Base-by-base conservation (phyloP, 2,329 filamentous ascomycete genomes). In the Stachybotrys echinatus region DNA sequence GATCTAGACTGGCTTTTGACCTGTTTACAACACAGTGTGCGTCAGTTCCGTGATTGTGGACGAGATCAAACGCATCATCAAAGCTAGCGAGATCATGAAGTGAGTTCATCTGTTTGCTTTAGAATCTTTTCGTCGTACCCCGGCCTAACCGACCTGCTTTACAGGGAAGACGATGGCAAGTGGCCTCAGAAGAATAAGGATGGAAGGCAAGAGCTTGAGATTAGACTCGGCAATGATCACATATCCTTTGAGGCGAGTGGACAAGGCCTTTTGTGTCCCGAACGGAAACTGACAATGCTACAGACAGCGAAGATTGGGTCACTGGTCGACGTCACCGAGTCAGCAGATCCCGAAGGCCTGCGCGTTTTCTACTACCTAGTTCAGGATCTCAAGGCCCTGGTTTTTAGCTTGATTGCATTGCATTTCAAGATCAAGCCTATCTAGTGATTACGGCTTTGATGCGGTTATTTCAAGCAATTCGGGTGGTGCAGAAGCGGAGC, bases 121-220 rank as follows among this genome's bases (percentile, higher is more conserved):
- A 19, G 7, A 45, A n/a, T 10, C 42, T 37, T 23, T 21, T 17
- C 21, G 23, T 20, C 20, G 14, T 57, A n/a, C 39, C 46, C 34
- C 23, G 22, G 14, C 19, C 50, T 21, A 19, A 22, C 14, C 6
- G 37, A 14, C 12, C 19, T 14, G 5, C 18, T 34, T 34, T 34
- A n/a, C 58, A 95, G 90, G 75, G 94, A 99, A 84, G 94, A 99
- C 65, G 94, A 99, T 68, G 88, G 85, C 22, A 96, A 96, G 68
- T 99, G 94, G 94, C 94, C 94, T 1, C 90, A 95, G 70, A 99
- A 97, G 81, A 99, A 99, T 75, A 97, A 97, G 74, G 94, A 99
- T 62, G 94, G 94, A 34, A 84, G 92, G 55, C 94, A 99, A 68
- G 94, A 99, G 73, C 78, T 99, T 45, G 94, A 99, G 70, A 96